Evolutionary conservation across 1,284 basidiomycete genomes (phyloP), one percentile per base, ranked within the genome.

Genomic region (Leccinum huronense): DNA sequence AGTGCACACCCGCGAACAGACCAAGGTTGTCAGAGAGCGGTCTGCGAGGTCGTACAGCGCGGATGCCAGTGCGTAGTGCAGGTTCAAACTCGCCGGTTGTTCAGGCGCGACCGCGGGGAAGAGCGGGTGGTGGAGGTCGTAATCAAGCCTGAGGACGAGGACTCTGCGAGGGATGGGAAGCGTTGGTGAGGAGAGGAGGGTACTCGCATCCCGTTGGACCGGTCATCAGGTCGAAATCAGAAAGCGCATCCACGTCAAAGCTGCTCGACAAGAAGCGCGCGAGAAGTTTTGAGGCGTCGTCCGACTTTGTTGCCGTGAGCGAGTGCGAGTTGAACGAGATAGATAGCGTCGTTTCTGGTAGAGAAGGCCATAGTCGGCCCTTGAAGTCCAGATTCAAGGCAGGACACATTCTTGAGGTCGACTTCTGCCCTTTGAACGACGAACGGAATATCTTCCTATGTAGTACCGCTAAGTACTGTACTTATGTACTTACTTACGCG

Each of bases 1-100:
- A 85, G 66, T 84, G 80, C 14, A 85, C 77, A 1, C 76, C 80
- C 1, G 82, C 68, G 68, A 81, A 84, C 0, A 79, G 76, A 2
- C 65, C 66, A 0, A 73, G 45, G 9, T 80, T 76, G 0, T 74
- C 73, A 0, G 71, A 64, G 33, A 83, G 72, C 70, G 72, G 10
- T 70, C 69, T 0, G 81, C 79, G 9, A 84, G 76, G 14, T 73
- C 71, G 54, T 76, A 71, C 11, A 85, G 76, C 2, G 60, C 65
- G 0, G 72, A 69, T 0, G 83, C 77, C 23, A 27, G 23, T 27
- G 23, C 23, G 65, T 84, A 85, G 40, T 70, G 66, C 5, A 79
- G 66, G 53, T 55, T 59, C 1, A 14, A 5, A 45, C n/a, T 19
- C n/a, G 5, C 23, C 23, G 23, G 16, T 5, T 19, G 42, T 45